These are phyloP conservation scores for Trametes cubensis DNA, from an alignment of 768 basidiomycete species.

Conservation along the genomic window DNA sequence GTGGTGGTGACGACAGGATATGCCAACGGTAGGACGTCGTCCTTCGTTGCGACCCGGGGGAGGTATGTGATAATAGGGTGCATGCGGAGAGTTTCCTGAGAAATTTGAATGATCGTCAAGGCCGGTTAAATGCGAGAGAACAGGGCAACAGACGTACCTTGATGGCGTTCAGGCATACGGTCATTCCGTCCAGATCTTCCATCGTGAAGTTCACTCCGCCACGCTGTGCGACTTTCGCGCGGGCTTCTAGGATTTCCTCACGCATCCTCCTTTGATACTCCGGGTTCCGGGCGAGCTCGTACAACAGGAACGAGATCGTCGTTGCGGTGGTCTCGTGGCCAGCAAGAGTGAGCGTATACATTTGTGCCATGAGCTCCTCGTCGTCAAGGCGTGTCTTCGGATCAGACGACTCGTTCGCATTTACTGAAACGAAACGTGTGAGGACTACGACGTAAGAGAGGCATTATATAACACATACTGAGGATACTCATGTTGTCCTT, in stretches of 20 bases:
- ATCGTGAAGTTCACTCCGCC: slow-evolving; percentile 18
- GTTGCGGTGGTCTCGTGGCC: slow-evolving; percentile 25
- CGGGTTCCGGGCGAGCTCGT: slow-evolving; percentile 20
- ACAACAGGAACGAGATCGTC: slow-evolving; percentile 18
- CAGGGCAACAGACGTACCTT: slow-evolving; percentile 12
- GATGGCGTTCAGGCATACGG: slow-evolving; percentile 2
- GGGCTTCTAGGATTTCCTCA: slow-evolving; percentile 16
- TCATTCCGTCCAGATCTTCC: slow-evolving; percentile 21
- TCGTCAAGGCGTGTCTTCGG: slow-evolving; percentile 13
- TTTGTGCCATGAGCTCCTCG: slow-evolving; percentile 25
- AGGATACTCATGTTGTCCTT: slow-evolving; percentile 30
- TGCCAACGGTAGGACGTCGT: slow-evolving; percentile 30
- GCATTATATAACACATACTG: background rate
- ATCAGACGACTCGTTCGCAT: slow-evolving; percentile 26
- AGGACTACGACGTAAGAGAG: no score
- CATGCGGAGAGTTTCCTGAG: slow-evolving; percentile 29
- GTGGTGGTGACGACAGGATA: slow-evolving; percentile 5
- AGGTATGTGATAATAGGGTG: slow-evolving; percentile 26
- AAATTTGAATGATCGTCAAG: no score
- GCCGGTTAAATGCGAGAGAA: no score
- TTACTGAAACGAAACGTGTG: slow-evolving; percentile 8
- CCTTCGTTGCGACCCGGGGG: slow-evolving; percentile 25
- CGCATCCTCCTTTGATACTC: slow-evolving; percentile 21
- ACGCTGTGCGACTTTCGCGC: background rate
- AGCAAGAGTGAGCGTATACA: slow-evolving; percentile 20